Evolutionary conservation across 2,329 filamentous ascomycete genomes (phyloP), one percentile per base, ranked within the genome.

Genomic region (Curvularia hawaiiensis): DNA sequence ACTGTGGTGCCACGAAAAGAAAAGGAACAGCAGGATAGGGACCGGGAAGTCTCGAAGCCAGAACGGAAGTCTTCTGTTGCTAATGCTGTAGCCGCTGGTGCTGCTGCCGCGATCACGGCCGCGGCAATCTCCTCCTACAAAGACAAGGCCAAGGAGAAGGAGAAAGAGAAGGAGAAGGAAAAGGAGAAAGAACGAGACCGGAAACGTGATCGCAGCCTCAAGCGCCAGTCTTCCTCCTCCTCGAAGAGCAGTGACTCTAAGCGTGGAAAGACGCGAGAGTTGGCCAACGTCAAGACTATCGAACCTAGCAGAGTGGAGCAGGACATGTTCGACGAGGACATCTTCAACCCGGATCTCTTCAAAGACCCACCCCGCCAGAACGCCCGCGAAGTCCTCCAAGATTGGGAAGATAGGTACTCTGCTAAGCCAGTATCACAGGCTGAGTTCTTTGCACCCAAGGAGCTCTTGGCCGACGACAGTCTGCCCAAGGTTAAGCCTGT

Each of bases 361-460:
- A 78, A 76, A 73, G 60, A 73, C 41, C 16, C 24, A 31, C 22
- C 52, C 14, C 41, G 52, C n/a, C 52, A 73, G 22, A 72, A 75
- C n/a, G 75, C 78, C 4, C 68, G 71, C 8, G 75, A 78, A 30
- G 72, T 82, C 14, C 68, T 80, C 28, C 66, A 75, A 43, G 80
- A 82, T 24, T 73, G 76, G 61, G 75, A 80, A 53, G 68, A 77
- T 12, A 72, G 75, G 38, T 81, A 80, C 63, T 75, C 69, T 28
- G 66, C 73, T 10, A 70, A 71, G 38, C 69, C 73, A 10, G 69
- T 74, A 10, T 76, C 75, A 8, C 78, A 79, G 63, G 79, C 78
- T 1, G 79, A 80, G 3, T 82, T 82, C 70, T 83, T 81, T 53
- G 75, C 77, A 11, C 79, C 80, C 1, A 73, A 74, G 44, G 79